Conservation (phyloP, 805 yeast genomes). For the Candida maris region DNA sequence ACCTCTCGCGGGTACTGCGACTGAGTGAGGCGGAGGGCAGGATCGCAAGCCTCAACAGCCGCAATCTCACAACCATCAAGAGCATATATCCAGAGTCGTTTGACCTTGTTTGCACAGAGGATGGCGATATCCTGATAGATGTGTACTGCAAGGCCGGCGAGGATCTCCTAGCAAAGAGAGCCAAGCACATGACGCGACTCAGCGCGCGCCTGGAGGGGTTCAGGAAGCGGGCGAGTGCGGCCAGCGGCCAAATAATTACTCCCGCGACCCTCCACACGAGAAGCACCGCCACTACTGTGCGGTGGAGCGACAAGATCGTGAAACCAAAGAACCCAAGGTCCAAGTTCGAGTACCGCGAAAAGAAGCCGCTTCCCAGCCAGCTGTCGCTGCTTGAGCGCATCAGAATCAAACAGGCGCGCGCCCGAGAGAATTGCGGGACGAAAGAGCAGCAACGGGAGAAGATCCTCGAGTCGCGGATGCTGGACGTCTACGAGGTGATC, state of each 20-base stretch:
- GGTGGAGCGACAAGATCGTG: too few relatives aligned
- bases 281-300: too few relatives aligned
- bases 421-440: neutral
- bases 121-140: slow-evolving; percentile 19
- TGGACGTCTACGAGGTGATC: slow-evolving; percentile 21
- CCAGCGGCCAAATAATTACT: slow-evolving; percentile 9
- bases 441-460: slow-evolving; percentile 1
- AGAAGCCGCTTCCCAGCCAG: slow-evolving; percentile 10
- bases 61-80: slow-evolving; percentile 13
- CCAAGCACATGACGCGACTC: slow-evolving; percentile 12
- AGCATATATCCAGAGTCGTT: slow-evolving; percentile 18
- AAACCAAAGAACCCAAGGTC: slow-evolving; percentile 32
- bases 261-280: too few relatives aligned
- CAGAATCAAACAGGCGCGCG: slow-evolving; percentile 22
- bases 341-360: slow-evolving; percentile 36
- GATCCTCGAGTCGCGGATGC: slow-evolving; percentile 18
- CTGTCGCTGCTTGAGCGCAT: slow-evolving; percentile 39
- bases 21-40: slow-evolving; percentile 16
- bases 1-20: slow-evolving; percentile 16
- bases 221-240: too few relatives aligned
- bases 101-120: slow-evolving; percentile 5
- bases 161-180: slow-evolving; percentile 4
- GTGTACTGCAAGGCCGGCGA: slow-evolving; percentile 7
- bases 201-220: slow-evolving; percentile 10
- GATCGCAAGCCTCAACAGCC: slow-evolving; percentile 11